Evolutionary conservation across 768 basidiomycete genomes (phyloP), one percentile per base, ranked within the genome.

Genomic region (Kwoniella shandongensis): DNA sequence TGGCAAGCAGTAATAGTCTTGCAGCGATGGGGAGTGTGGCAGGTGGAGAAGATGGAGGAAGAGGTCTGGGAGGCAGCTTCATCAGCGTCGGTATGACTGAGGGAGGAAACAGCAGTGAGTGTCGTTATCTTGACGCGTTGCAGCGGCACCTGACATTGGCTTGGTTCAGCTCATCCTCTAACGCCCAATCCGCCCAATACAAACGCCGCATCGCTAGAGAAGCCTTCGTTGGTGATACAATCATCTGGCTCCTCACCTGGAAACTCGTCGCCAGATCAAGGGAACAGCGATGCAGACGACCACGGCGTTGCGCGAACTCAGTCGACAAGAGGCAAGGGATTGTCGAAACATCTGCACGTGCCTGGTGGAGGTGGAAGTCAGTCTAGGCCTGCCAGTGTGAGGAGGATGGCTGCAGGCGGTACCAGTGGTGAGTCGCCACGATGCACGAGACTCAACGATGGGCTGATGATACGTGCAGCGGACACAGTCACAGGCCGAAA

Each of bases 281-380:
- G 40, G n/a, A 23, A n/a, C n/a, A 42, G 40, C 22, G 40, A 42
- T 42, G 40, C n/a, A 17, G 40, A 42, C n/a, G 40, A 42, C 7
- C 17, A 42, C 8, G 26, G 11, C 10, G 12, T 26, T 39, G 42
- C 5, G 18, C 52, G 55, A 27, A 54, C 57, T 27, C 40, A 45
- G n/a, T 58, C 56, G n/a, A 45, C 58, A 13, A 53, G 29, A 32
- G 51, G 42, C 25, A 63, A 63, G 38, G 51, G 57, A 18, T 50
- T 70, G 23, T 18, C 62, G 18, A 67, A 57, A 51, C 75, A 76
- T 64, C 46, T 76, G 22, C 70, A 73, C 44, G 70, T 74, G 0
- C 71, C 71, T 26, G 52, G 63, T 20, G 17, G 25, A 46, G 25
- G 45, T 6, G 35, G 39, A 23, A 18, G 44, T 45, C 23, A 17